A percentile compares a stretch with the other conserved stretches of the same genome.
Evolutionary conservation across 192 early-diverging fungal genomes (phyloP).

Genomic region (Piromyces sp.): DNA sequence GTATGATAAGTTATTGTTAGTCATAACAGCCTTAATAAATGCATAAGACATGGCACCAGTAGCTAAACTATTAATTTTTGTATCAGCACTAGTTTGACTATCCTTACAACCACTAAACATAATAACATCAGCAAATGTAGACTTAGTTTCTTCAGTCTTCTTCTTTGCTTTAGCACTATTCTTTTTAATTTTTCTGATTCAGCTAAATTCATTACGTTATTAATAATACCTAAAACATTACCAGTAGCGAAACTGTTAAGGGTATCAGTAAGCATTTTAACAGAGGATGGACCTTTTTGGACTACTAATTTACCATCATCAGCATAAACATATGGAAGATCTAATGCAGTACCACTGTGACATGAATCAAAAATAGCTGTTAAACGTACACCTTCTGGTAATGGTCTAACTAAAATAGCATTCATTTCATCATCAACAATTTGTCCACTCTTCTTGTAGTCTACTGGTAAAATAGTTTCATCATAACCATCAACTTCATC

Average conservation of each 20-base stretch:
- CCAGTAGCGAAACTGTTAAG: neutral
- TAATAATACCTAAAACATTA: neutral
- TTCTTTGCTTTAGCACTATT: neutral
- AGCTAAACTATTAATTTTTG: slow-evolving; percentile 37
- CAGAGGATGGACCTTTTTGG: neutral
- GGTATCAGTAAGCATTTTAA: neutral
- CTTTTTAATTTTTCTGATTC: neutral
- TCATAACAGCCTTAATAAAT: slow-evolving; percentile 19
- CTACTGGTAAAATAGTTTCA: slow-evolving; percentile 60
- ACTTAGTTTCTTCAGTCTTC: neutral
- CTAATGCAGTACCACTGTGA: slow-evolving; percentile 52
- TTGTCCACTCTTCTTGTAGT: slow-evolving; percentile 32
- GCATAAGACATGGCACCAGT: slow-evolving; percentile 53
- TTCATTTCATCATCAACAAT: slow-evolving; percentile 66
- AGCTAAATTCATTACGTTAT: neutral
- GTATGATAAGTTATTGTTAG: neutral
- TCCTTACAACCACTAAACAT: slow-evolving; percentile 53
- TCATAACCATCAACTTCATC: slow-evolving; percentile 9
- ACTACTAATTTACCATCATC: slow-evolving; percentile 11
- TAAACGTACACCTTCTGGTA: slow-evolving; percentile 50
- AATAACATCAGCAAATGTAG: slow-evolving; percentile 38
- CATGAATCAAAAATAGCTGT: slow-evolving; percentile 76
- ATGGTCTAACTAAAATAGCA: slow-evolving; percentile 47
- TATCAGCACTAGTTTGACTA: slow-evolving; percentile 51
- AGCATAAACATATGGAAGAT: slow-evolving; percentile 39